These are phyloP conservation scores for Hygrophoropsis aurantiaca DNA, from an alignment of 768 basidiomycete genomes.

Conservation along the genomic window DNA sequence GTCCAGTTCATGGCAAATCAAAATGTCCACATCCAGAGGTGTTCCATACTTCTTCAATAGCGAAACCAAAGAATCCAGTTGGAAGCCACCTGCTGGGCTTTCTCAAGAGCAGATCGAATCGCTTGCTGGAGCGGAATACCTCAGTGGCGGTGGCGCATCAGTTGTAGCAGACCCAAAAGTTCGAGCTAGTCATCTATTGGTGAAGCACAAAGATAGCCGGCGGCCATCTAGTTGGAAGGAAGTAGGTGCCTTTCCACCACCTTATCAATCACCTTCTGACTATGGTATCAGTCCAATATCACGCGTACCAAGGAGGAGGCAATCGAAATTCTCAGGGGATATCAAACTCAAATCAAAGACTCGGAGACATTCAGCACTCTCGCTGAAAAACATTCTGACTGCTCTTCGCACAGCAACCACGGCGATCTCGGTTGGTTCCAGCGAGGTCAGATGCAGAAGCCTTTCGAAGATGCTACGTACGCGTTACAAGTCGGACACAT, in stretches of 20 bases:
- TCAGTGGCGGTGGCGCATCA: conserved; percentile 23
- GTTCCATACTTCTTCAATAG: conserved; percentile 89
- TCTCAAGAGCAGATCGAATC: conserved; percentile 55
- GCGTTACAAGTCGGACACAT: conserved; percentile 70
- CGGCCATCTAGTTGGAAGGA: conserved; percentile 85
- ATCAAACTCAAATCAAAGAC: conserved; percentile 60
- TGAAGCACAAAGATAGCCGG: conserved; percentile 84
- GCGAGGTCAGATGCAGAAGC: conserved; percentile 92
- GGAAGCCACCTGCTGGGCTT: conserved; percentile 72
- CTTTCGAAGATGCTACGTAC: conserved; percentile 90
- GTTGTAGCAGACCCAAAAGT: conserved; percentile 49
- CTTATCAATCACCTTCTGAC: conserved; percentile 1
- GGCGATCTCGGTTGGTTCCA: conserved; percentile 92
- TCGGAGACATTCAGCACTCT: conserved; percentile 71
- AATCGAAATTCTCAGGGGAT: conserved; percentile 68
- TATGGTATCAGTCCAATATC: conserved; percentile 56
- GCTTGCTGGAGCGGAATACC: conserved; percentile 70
- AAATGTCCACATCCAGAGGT: conserved; percentile 74
- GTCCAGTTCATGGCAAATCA: conserved; percentile 71
- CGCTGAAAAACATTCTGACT: conserved; percentile 80
- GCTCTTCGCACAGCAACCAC: conserved; percentile 75
- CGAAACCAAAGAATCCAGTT: conserved; percentile 66
- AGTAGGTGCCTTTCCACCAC: conserved; percentile 39
- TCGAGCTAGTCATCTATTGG: conserved; percentile 91
- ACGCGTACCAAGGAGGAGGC: conserved; percentile 89